phyloP scores from a whole-genome alignment of 148 eudicot species.

The Spergularia bocconei region DNA sequence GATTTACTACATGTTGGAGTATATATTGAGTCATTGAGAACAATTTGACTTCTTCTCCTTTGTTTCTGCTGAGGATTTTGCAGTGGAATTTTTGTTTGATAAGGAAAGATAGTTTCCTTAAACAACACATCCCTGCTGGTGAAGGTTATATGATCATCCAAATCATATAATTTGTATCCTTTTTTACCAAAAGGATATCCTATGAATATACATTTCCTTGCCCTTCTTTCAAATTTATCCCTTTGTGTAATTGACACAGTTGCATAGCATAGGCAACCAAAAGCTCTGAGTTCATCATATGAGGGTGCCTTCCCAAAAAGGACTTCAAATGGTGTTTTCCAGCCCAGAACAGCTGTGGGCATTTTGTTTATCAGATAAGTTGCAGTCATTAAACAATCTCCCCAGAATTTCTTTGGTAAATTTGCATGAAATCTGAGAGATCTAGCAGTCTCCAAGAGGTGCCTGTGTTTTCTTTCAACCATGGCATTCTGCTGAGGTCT shows the following conservation, averaged over 20 bases:
- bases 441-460: background rate
- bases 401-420: background rate
- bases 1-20: too few relatives aligned
- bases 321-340: background rate
- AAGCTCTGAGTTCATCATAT: background rate
- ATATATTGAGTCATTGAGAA: too few relatives aligned
- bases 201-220: background rate
- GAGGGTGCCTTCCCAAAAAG: too few relatives aligned
- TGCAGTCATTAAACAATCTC: background rate
- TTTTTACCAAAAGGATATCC: background rate
- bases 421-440: background rate
- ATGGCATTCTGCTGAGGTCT: background rate
- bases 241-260: background rate
- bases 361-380: background rate
- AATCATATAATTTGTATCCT: too few relatives aligned
- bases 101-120: too few relatives aligned
- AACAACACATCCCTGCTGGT: too few relatives aligned
- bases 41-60: too few relatives aligned
- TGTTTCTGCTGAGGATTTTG: too few relatives aligned
- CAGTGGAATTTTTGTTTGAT: too few relatives aligned
- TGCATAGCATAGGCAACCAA: background rate
- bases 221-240: background rate
- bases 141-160: too few relatives aligned
- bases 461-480: background rate
- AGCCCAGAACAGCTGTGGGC: background rate